Base-by-base conservation (phyloP, 306 rosid genomes). In the Cicer chorassanicum region DNA sequence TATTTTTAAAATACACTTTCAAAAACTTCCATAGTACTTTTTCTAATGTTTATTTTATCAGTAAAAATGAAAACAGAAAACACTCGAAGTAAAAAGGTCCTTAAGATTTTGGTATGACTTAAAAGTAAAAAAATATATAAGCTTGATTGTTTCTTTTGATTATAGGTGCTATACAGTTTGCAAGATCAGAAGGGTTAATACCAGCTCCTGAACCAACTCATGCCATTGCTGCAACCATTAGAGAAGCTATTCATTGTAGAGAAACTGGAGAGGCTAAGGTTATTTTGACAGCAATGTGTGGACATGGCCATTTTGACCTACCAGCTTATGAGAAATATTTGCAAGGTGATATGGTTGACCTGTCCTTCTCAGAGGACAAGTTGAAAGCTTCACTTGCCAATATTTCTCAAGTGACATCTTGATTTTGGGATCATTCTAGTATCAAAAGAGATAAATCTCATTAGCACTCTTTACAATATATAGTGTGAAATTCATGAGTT, bases 201-300 rank as follows among this genome's bases (percentile, higher is more conserved):
- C 96, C 96, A 41, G 97, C 98, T 36, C 97, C 98, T 2, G 98
- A 91, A 83, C 97, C 98, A 48, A 89, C 98, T 40, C 97, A 88
- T 68, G 96, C 96, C 48, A 93, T 91, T 64, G 97, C 97, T 69
- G 97, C 97, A 44, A 89, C 97, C 29, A 91, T 93, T 29, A 86
- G 94, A 71, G 98, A 93, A 84, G 97, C 98, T 56, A 74, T 89
- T 57, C 84, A 65, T 8, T 93, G 98, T 61, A 86, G 70, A 76
- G 94, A 91, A 60, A 85, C 84, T 0, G 97, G 97, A 65, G 96
- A 93, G 80, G 86, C 91, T 12, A 93, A 91, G 84, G 96, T 93
- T 65, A 91, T 93, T 81, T 88, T 93, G 74, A 91, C 94, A 45
- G 98, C 97, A 66, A 88, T 93, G 96, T 88, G 98, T 72, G 98